Percentiles rank a stretch among this genome's conserved stretches.
Conservation (phyloP, 345 rosid genomes). For the Xanthoceras sorbifolium region DNA sequence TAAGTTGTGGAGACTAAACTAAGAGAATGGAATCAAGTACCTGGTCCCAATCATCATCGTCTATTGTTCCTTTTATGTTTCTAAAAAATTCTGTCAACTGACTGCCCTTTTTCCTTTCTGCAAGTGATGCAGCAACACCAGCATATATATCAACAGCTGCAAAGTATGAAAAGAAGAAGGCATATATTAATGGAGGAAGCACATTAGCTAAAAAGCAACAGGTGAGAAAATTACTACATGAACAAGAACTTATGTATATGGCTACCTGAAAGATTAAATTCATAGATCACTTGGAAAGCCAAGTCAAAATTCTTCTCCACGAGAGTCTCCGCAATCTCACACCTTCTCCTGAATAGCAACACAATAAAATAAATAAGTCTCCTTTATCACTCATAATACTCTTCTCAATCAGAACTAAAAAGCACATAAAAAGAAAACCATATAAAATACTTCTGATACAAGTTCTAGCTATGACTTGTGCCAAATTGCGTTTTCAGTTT, state of each 20-base stretch:
- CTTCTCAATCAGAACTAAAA: not conserved
- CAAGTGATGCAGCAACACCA: conserved; percentile 92
- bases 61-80: conserved; percentile 87
- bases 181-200: not conserved
- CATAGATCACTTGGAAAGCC: conserved; percentile 86
- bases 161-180: conserved; percentile 22
- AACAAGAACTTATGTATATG: not conserved
- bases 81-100: conserved; percentile 91
- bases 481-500: not conserved
- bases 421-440: not conserved
- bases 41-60: conserved; percentile 98
- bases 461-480: not conserved
- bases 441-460: not conserved
- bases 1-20: not conserved
- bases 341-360: conserved; percentile 72
- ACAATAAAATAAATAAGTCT: conserved; percentile 27
- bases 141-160: conserved; percentile 98
- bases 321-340: conserved; percentile 83
- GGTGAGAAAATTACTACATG: not conserved
- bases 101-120: conserved; percentile 86
- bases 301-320: conserved; percentile 93
- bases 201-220: conserved; percentile 15
- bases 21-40: conserved; percentile 34
- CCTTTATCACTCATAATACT: not conserved
- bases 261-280: conserved; percentile 89